Conservation (phyloP, 2,329 filamentous ascomycete genomes). For the Diaporthe destruens region DNA sequence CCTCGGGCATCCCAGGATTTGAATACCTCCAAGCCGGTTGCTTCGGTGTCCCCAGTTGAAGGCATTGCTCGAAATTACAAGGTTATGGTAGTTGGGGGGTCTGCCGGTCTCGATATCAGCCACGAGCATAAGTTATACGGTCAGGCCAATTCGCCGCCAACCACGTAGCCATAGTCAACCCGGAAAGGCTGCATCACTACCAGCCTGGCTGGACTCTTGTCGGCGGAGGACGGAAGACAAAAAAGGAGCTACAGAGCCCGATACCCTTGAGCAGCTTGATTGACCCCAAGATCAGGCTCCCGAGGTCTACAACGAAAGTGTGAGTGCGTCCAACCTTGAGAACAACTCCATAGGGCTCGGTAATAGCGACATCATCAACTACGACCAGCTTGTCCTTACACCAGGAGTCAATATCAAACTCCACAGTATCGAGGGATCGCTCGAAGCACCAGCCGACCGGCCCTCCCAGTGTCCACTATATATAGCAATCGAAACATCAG, state of each 20-base stretch:
- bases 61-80: conserved; percentile 33
- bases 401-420: conserved; percentile 54
- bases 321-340: conserved; percentile 51
- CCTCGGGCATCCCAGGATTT: conserved; percentile 6
- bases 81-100: conserved; percentile 45
- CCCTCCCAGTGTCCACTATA: conserved; percentile 52
- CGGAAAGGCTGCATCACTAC: conserved; percentile 52
- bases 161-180: conserved; percentile 53
- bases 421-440: conserved; percentile 50
- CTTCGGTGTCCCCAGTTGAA: conserved; percentile 1
- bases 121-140: conserved; percentile 43
- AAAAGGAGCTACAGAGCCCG: conserved; percentile 47
- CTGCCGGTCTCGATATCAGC: conserved; percentile 43
- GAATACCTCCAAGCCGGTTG: background rate
- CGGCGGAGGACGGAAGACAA: conserved; percentile 50
- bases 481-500: conserved; percentile 45
- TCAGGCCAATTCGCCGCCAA: conserved; percentile 47
- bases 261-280: conserved; percentile 49
- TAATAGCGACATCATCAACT: conserved; percentile 51
- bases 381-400: conserved; percentile 55
- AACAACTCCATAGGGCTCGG: conserved; percentile 52
- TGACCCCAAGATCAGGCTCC: conserved; percentile 51
- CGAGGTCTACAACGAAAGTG: conserved; percentile 51
- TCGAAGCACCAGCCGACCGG: conserved; percentile 51
- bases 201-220: conserved; percentile 55